Evolutionary conservation across 2,329 filamentous ascomycete species (phyloP).

Genomic region (Cladobotryum mycophilum): DNA sequence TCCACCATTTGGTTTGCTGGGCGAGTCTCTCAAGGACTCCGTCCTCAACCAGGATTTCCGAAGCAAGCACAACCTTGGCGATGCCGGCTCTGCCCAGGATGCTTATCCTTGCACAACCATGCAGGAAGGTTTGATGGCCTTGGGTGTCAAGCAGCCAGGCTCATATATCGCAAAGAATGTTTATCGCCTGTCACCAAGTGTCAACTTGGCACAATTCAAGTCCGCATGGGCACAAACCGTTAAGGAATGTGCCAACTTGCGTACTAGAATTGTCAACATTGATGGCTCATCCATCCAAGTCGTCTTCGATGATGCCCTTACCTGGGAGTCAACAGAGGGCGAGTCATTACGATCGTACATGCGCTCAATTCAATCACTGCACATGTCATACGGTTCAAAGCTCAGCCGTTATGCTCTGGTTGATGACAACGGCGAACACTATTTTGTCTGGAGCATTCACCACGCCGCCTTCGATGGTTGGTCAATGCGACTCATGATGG

Average conservation of each 20-base stretch:
- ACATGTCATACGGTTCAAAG: conserved; percentile 7
- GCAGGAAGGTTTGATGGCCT: conserved; percentile 20
- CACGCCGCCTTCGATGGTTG: conserved; percentile 16
- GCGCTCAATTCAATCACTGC: too few relatives aligned
- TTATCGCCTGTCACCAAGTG: conserved; percentile 10
- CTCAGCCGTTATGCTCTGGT: conserved; percentile 7
- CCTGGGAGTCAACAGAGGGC: too few relatives aligned
- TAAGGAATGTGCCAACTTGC: conserved; percentile 6
- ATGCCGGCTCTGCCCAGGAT: conserved; percentile 9
- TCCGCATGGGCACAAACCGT: conserved; percentile 19
- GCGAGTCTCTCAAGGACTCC: neutral
- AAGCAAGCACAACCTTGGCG: too few relatives aligned
- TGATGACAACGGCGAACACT: neutral
- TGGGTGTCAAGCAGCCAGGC: conserved; percentile 24
- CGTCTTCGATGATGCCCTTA: conserved; percentile 2
- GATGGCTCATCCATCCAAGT: conserved; percentile 1
- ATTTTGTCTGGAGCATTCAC: neutral
- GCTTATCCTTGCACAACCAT: conserved; percentile 18
- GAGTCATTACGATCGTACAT: too few relatives aligned
- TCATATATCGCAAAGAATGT: conserved; percentile 26
- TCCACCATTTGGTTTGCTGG: neutral
- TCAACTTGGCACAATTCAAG: conserved; percentile 17
- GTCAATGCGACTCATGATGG: conserved; percentile 1
- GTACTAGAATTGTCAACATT: conserved; percentile 5
- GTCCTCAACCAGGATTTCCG: too few relatives aligned